Evolutionary conservation across 768 basidiomycete genomes (phyloP).

Genomic region (Tulasnella sp.): DNA sequence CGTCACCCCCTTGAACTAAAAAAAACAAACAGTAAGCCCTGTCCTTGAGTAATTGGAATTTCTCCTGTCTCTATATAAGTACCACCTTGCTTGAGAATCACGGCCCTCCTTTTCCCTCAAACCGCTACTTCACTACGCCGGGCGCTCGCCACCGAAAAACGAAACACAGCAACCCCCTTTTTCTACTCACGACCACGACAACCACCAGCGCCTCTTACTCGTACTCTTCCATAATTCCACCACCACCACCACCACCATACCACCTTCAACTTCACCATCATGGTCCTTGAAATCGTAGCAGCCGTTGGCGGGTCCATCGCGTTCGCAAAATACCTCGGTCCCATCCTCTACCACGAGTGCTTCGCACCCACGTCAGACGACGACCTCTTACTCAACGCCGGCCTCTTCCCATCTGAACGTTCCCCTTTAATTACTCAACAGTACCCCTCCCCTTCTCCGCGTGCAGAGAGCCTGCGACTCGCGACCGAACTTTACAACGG

Average conservation of each 20-base stretch:
- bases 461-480: slow-evolving; percentile 1
- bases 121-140: not conserved
- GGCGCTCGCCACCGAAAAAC: not conserved
- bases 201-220: not conserved
- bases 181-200: not conserved
- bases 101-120: not conserved
- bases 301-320: slow-evolving; percentile 7
- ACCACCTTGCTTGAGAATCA: too few relatives aligned
- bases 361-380: slow-evolving; percentile 13
- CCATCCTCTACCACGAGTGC: slow-evolving; percentile 12
- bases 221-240: not conserved
- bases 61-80: too few relatives aligned
- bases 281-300: not conserved
- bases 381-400: slow-evolving; percentile 7
- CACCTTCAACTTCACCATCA: not conserved
- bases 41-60: too few relatives aligned
- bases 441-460: not conserved
- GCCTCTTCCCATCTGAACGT: not conserved
- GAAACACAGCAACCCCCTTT: not conserved
- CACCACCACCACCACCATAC: slow-evolving; percentile 1
- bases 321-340: slow-evolving; percentile 13
- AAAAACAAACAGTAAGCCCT: too few relatives aligned
- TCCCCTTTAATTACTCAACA: not conserved
- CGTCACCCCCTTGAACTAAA: too few relatives aligned
- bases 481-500: slow-evolving; percentile 16